phyloP scores from a whole-genome alignment of 257 asterid genomes.

The Solanum neorickii region DNA sequence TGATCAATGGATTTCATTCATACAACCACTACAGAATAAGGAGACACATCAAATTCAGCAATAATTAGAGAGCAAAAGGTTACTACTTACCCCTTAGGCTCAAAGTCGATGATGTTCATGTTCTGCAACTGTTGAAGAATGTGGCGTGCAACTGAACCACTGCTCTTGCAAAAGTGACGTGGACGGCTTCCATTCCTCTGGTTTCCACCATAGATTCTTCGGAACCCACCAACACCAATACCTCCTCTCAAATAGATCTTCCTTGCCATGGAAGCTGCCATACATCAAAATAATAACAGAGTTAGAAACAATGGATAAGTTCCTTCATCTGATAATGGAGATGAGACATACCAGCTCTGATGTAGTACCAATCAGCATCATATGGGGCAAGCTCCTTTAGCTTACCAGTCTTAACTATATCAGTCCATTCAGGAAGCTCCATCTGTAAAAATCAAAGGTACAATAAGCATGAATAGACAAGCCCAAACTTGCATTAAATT shows the following conservation, averaged over 20 bases:
- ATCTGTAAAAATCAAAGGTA: slow-evolving; percentile 21
- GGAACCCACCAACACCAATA: slow-evolving; percentile 54
- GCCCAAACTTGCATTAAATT: background rate
- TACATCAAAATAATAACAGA: background rate
- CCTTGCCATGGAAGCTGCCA: slow-evolving; percentile 89
- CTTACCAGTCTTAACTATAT: slow-evolving; percentile 78
- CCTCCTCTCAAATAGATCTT: slow-evolving; percentile 88
- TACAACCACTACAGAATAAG: background rate
- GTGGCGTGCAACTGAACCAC: slow-evolving; percentile 84
- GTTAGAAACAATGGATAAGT: background rate
- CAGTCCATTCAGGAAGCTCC: slow-evolving; percentile 96
- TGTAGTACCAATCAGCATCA: slow-evolving; percentile 92
- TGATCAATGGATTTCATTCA: background rate
- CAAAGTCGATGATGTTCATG: slow-evolving; percentile 64
- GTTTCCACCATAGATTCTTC: slow-evolving; percentile 81
- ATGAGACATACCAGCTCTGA: slow-evolving; percentile 65
- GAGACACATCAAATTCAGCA: background rate
- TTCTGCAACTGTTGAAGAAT: slow-evolving; percentile 74
- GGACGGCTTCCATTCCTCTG: slow-evolving; percentile 86
- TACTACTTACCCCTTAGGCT: slow-evolving; percentile 73
- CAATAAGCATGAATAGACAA: background rate
- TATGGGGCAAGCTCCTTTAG: slow-evolving; percentile 89
- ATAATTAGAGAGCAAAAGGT: background rate
- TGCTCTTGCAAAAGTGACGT: slow-evolving; percentile 81
- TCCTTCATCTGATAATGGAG: background rate